A percentile compares a stretch with the other conserved stretches of the same genome.
Evolutionary conservation across 345 rosid species (phyloP).

Genomic region (Excoecaria cochinchinensis): DNA sequence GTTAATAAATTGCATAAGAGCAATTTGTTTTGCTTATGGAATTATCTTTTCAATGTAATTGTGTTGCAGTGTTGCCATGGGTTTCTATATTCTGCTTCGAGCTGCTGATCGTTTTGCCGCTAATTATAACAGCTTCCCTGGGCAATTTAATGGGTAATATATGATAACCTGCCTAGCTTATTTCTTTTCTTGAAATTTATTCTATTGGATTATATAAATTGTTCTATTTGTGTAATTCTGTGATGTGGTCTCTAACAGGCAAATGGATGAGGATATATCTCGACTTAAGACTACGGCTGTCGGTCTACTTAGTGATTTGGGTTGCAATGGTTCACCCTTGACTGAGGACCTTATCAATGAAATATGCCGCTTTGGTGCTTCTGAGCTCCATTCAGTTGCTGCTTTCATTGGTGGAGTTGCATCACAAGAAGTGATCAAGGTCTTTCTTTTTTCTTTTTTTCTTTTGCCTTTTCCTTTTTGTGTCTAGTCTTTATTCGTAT

Average conservation of each 20-base stretch:
- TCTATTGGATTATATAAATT: not conserved
- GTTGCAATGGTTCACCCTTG: constrained; percentile 75
- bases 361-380: constrained; percentile 95
- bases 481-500: no score
- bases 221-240: not conserved
- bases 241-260: constrained; percentile 38
- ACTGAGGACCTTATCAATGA: constrained; percentile 90
- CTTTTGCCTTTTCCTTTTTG: not conserved
- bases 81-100: constrained; percentile 83
- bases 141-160: constrained; percentile 86
- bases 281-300: constrained; percentile 69
- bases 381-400: constrained; percentile 94
- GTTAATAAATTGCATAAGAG: not conserved
- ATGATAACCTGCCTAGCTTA: not conserved
- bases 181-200: not conserved
- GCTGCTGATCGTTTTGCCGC: constrained; percentile 86
- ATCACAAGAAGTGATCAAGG: constrained; percentile 96
- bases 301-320: constrained; percentile 68
- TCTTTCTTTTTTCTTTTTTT: constrained; percentile 9
- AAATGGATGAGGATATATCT: constrained; percentile 87
- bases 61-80: constrained; percentile 60
- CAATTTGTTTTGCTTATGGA: constrained; percentile 14
- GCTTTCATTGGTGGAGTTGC: constrained; percentile 93
- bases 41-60: constrained; percentile 1
- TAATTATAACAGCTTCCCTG: constrained; percentile 88